Evolutionary conservation across 106 monocot species (phyloP).

Genomic region (Agapanthus africanus): DNA sequence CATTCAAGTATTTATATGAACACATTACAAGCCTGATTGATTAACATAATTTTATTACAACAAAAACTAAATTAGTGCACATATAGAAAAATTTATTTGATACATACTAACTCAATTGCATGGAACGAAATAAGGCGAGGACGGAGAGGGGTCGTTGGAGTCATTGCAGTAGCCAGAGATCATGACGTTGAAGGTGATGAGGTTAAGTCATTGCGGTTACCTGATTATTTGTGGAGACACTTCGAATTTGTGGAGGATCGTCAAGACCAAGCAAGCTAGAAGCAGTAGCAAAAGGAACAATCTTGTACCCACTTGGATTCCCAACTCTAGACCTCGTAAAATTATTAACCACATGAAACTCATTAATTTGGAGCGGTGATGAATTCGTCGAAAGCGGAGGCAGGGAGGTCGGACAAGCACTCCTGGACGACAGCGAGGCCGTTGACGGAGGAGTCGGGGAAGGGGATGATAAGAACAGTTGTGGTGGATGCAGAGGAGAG

Average conservation of each 20-base stretch:
- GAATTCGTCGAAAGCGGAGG: not conserved
- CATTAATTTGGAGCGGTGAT: slow-evolving; percentile 18
- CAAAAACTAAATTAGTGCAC: no score
- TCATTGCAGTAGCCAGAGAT: no score
- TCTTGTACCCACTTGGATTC: slow-evolving; percentile 75
- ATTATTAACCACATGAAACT: slow-evolving; percentile 76
- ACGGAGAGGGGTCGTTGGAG: no score
- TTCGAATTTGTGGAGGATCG: slow-evolving; percentile 31
- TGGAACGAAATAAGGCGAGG: no score
- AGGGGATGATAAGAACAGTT: not conserved
- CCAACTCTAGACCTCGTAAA: slow-evolving; percentile 48
- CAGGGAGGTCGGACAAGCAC: not conserved
- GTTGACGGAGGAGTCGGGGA: slow-evolving; percentile 14
- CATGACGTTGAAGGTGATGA: no score
- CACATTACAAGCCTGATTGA: no score
- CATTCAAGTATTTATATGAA: no score
- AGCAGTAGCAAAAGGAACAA: slow-evolving; percentile 60
- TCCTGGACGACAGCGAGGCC: slow-evolving; percentile 1
- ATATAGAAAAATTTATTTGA: no score
- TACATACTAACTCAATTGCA: no score
- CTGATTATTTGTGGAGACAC: slow-evolving; percentile 76
- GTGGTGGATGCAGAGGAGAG: not conserved
- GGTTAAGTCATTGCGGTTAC: no score
- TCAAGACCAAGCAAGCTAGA: slow-evolving; percentile 60
- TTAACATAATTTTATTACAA: no score